Evolutionary conservation across 257 asterid species (phyloP), one percentile per base, ranked within the genome.

Genomic region (Solanum megistacrolobum): DNA sequence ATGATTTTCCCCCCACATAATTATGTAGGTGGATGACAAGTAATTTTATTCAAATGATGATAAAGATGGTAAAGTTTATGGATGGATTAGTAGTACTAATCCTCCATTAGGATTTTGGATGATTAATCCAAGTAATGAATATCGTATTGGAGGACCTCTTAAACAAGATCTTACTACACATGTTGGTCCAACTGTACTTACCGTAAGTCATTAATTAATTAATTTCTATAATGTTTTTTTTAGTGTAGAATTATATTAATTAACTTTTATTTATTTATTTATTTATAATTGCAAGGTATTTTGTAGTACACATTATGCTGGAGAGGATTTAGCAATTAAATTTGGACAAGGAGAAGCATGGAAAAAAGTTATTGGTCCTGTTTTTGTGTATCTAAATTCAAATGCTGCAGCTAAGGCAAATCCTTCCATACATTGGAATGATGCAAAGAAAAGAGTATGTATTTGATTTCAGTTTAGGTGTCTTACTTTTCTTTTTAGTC

Each of bases 321-420:
- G 98, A 81, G 90, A 91, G 43, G 94, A 89, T 38, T 84, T 94
- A 35, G 89, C 92, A 7, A 46, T 93, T 83, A 89, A 89, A 86
- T 91, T 95, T 39, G 39, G 74, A 83, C 31, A 43, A 1, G 92
- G 89, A 36, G 96, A 94, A 16, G 35, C 93, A 48, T 95, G 98
- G 98, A 95, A 92, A 85, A 95, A 93, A 86, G 98, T 94, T 71
- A 32, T 93, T 4, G 98, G 98, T 1, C 98, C 98, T 1, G 91
- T 93, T 76, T 92, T 39, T 90, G 88, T 93, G 36, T 93, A 91
- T 84, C 87, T 94, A 7, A 95, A 95, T 88, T 91, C 96, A 5
- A 32, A 90, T 75, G 20, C 31, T 41, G 29, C 76, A 2, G 92
- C 93, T 34, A 91, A 38, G 35, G 18, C n/a, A 9, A 78, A 92